phyloP scores from a whole-genome alignment of 495 filamentous ascomycete species.

The Penicillium diatomitis region DNA sequence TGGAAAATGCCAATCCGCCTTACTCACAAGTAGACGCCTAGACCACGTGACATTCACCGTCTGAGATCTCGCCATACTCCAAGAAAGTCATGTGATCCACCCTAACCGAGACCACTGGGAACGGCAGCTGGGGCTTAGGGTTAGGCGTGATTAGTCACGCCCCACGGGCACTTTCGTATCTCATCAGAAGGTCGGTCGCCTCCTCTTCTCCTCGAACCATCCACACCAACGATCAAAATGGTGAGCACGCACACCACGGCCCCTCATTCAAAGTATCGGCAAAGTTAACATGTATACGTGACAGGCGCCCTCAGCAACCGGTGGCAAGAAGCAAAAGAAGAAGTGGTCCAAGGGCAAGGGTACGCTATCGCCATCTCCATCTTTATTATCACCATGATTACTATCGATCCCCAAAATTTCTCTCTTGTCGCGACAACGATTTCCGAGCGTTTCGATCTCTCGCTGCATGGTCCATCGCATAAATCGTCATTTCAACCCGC shows the following conservation, averaged over 20 bases:
- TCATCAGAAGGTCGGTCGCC: conserved; percentile 3
- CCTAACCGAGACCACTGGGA: conserved; percentile 14
- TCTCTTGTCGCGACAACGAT: conserved; percentile 17
- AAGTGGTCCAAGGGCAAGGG: conserved; percentile 99
- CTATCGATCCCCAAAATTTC: conserved; percentile 3
- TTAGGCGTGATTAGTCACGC: conserved; percentile 39
- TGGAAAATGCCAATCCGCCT: too few relatives aligned
- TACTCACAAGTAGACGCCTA: neutral
- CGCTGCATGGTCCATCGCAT: conserved; percentile 5
- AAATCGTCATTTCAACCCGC: neutral
- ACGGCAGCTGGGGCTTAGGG: conserved; percentile 19
- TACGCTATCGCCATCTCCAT: conserved; percentile 37
- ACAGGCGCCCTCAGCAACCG: conserved; percentile 68
- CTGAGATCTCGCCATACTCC: neutral
- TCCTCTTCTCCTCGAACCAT: conserved; percentile 35
- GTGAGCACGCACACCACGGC: conserved; percentile 22
- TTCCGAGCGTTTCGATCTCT: conserved; percentile 5
- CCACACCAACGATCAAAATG: conserved; percentile 45
- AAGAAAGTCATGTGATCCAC: neutral
- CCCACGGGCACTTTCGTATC: conserved; percentile 43
- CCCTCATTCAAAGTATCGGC: neutral
- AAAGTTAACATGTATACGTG: conserved; percentile 14
- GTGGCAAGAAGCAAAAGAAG: conserved; percentile 99
- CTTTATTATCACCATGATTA: conserved; percentile 11
- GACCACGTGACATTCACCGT: neutral